These are phyloP conservation scores for Scheffersomyces stipitis DNA, from an alignment of 805 yeast species.

Conservation along the genomic window DNA sequence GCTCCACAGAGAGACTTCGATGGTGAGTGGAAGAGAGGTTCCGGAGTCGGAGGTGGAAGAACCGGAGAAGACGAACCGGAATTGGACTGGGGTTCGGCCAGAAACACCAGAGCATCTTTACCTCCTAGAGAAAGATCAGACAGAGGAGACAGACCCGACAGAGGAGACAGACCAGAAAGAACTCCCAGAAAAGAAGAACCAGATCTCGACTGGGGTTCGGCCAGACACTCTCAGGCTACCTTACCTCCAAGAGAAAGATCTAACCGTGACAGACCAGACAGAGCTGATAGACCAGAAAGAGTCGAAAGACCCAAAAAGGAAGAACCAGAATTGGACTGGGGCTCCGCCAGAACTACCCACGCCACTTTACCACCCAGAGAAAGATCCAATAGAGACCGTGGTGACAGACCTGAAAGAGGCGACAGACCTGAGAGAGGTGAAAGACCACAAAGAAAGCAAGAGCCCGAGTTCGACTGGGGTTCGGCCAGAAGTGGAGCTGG, in stretches of 20 bases:
- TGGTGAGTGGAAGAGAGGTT: conserved; percentile 45
- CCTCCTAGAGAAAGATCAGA: conserved; percentile 30
- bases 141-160: conserved; percentile 24
- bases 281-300: conserved; percentile 21
- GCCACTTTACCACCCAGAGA: conserved; percentile 36
- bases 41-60: conserved; percentile 5
- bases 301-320: conserved; percentile 26
- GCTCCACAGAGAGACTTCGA: conserved; percentile 53
- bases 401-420: conserved; percentile 17
- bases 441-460: conserved; percentile 16
- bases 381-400: conserved; percentile 15
- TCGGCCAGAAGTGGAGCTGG: conserved; percentile 37
- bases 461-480: conserved; percentile 27
- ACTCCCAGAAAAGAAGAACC: conserved; percentile 49
- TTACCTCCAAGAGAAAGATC: conserved; percentile 41
- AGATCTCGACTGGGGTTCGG: conserved; percentile 60
- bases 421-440: conserved; percentile 10
- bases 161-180: conserved; percentile 10
- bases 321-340: conserved; percentile 45
- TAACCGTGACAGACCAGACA: conserved; percentile 21
- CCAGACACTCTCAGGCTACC: conserved; percentile 35
- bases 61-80: conserved; percentile 19
- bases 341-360: conserved; percentile 32
- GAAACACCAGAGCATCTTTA: conserved; percentile 26
- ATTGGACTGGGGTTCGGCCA: conserved; percentile 46